Evolutionary conservation across 257 asterid species (phyloP).

Genomic region (Nicotiana tabacum): DNA sequence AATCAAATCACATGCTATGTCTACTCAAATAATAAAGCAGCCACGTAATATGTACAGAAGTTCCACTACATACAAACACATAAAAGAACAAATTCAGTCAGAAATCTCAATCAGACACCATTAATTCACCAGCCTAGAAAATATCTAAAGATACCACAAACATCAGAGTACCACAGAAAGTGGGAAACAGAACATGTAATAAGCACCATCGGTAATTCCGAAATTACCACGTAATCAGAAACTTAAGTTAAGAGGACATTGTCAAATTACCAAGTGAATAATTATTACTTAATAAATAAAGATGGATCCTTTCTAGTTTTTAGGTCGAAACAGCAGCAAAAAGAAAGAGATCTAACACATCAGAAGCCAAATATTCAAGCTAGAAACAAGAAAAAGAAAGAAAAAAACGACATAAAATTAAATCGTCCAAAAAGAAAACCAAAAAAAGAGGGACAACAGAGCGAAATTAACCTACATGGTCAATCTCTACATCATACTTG

Average conservation of each 20-base stretch:
- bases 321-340: not conserved
- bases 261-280: not conserved
- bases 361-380: not conserved
- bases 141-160: not conserved
- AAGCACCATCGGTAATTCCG: not conserved
- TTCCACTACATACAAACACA: conserved; percentile 8
- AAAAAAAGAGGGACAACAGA: conserved; percentile 15
- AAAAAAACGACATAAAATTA: conserved; percentile 19
- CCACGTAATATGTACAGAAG: conserved; percentile 2
- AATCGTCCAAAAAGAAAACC: conserved; percentile 22
- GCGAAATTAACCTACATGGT: conserved; percentile 19
- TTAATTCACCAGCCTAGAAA: not conserved
- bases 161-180: not conserved
- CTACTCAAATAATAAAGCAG: conserved; percentile 2
- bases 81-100: not conserved
- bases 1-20: conserved; percentile 33
- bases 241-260: not conserved
- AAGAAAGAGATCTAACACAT: conserved; percentile 7
- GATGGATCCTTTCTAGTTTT: conserved; percentile 2
- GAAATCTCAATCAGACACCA: not conserved
- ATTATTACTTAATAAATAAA: not conserved
- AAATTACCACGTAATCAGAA: not conserved
- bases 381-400: conserved; percentile 11
- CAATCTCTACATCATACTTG: conserved; percentile 7
- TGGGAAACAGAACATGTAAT: not conserved